phyloP scores from a whole-genome alignment of 177 flowering plant species.

The Vitis hybrid region DNA sequence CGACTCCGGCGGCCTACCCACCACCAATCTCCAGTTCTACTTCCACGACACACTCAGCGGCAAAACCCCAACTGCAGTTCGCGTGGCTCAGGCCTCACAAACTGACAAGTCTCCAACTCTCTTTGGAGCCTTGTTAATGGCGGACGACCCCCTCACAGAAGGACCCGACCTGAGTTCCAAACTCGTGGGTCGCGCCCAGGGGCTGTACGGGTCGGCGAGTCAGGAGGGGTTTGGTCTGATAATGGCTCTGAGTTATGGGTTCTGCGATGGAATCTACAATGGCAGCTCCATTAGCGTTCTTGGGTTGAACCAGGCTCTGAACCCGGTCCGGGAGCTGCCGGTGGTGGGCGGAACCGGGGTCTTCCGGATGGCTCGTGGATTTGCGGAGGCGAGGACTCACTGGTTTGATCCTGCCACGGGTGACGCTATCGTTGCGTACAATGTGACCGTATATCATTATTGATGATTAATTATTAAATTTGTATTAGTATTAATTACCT shows the following conservation, averaged over 20 bases:
- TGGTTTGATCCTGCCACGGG: slow-evolving; percentile 29
- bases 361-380: slow-evolving; percentile 56
- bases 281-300: slow-evolving; percentile 46
- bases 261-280: slow-evolving; percentile 35
- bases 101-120: slow-evolving; percentile 21
- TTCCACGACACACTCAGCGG: slow-evolving; percentile 43
- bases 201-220: slow-evolving; percentile 38
- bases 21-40: slow-evolving; percentile 31
- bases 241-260: slow-evolving; percentile 36
- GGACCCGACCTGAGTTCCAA: slow-evolving; percentile 40
- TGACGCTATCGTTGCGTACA: slow-evolving; percentile 51
- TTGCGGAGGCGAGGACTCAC: slow-evolving; percentile 38
- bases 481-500: too few relatives aligned
- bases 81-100: slow-evolving; percentile 25
- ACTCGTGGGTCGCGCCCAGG: slow-evolving; percentile 49
- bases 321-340: slow-evolving; percentile 48
- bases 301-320: slow-evolving; percentile 34
- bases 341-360: slow-evolving; percentile 57
- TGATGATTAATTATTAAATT: too few relatives aligned
- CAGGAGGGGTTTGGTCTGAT: slow-evolving; percentile 23
- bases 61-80: slow-evolving; percentile 23
- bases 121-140: slow-evolving; percentile 28
- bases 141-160: slow-evolving; percentile 41
- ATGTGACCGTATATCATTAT: slow-evolving; percentile 41
- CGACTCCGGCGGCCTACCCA: slow-evolving; percentile 10